Evolutionary conservation across 2,329 filamentous ascomycete species (phyloP).

Genomic region (Colletotrichum ledebouriae): DNA sequence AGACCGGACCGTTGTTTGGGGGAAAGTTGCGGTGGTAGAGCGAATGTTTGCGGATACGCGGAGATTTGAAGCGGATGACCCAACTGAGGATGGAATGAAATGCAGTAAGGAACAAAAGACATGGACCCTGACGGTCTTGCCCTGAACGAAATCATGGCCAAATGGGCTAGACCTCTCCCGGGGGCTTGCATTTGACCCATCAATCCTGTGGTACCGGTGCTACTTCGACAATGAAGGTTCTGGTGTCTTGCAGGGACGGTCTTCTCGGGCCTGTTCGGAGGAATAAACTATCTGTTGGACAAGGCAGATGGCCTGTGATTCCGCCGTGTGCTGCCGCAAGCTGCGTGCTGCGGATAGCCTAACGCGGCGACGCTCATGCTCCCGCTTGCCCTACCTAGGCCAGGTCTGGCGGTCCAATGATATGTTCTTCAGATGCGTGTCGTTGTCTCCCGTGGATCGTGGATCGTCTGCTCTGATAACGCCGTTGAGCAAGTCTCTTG

Average conservation of each 20-base stretch:
- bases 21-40: not conserved
- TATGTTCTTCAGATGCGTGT: slow-evolving; percentile 15
- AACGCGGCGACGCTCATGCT: slow-evolving; percentile 30
- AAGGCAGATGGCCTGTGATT: slow-evolving; percentile 17
- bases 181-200: slow-evolving; percentile 21
- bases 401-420: slow-evolving; percentile 11
- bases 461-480: not conserved
- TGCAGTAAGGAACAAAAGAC: slow-evolving; percentile 23
- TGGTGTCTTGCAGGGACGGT: not conserved
- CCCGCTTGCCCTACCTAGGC: slow-evolving; percentile 16
- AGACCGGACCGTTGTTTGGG: slow-evolving; percentile 2
- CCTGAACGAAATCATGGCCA: slow-evolving; percentile 4
- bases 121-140: slow-evolving; percentile 21
- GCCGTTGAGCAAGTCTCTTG: too few relatives aligned
- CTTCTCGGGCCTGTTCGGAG: slow-evolving; percentile 26
- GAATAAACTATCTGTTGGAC: slow-evolving; percentile 17
- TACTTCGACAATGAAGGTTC: slow-evolving; percentile 7
- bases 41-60: not conserved
- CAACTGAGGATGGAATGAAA: not conserved
- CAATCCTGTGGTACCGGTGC: slow-evolving; percentile 19
- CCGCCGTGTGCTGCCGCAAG: slow-evolving; percentile 18
- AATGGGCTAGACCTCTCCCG: slow-evolving; percentile 29
- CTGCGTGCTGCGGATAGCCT: slow-evolving; percentile 13
- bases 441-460: slow-evolving; percentile 3
- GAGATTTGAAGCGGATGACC: too few relatives aligned